Conservation (phyloP, 2,329 filamentous ascomycete genomes). For the Zymoseptoria passerinii region DNA sequence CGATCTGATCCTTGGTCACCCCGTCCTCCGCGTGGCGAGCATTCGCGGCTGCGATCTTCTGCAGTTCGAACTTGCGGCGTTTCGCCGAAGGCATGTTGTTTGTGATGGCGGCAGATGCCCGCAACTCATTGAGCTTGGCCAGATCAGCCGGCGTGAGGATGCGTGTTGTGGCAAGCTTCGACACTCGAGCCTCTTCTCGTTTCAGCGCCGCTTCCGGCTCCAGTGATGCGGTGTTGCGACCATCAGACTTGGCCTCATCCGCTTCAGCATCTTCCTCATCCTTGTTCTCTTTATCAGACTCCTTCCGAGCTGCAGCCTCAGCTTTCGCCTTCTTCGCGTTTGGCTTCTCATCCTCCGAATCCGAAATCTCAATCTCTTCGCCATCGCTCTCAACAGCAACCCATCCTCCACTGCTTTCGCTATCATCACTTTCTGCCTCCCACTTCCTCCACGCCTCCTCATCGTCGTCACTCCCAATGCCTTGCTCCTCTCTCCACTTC, state of each 20-base stretch:
- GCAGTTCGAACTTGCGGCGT: conserved; percentile 29
- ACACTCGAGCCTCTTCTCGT: conserved; percentile 33
- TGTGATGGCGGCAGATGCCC: conserved; percentile 62
- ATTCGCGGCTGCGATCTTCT: conserved; percentile 22
- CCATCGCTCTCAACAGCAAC: conserved; percentile 79
- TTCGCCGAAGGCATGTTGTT: conserved; percentile 45
- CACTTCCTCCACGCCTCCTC: conserved; percentile 50
- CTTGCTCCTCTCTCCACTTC: conserved; percentile 88
- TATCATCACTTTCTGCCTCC: conserved; percentile 54
- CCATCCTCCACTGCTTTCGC: conserved; percentile 78
- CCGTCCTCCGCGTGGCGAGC: conserved; percentile 67
- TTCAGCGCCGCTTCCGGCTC: conserved; percentile 24
- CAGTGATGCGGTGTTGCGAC: conserved; percentile 26
- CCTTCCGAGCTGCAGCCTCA: conserved; percentile 7
- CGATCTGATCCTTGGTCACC: conserved; percentile 84
- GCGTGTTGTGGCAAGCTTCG: conserved; percentile 79
- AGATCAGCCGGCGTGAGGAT: conserved; percentile 94
- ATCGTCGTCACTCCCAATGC: conserved; percentile 53
- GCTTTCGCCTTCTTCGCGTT: conserved; percentile 34
- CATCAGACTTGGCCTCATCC: conserved; percentile 19
- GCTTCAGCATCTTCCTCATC: conserved; percentile 10
- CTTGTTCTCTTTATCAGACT: conserved; percentile 6
- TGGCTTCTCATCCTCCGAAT: conserved; percentile 60
- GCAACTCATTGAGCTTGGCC: conserved; percentile 86
- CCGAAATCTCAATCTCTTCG: conserved; percentile 63